A percentile compares a stretch with the other conserved stretches of the same genome.
phyloP scores from a whole-genome alignment of 768 basidiomycete species.

The Russula olivacea region DNA sequence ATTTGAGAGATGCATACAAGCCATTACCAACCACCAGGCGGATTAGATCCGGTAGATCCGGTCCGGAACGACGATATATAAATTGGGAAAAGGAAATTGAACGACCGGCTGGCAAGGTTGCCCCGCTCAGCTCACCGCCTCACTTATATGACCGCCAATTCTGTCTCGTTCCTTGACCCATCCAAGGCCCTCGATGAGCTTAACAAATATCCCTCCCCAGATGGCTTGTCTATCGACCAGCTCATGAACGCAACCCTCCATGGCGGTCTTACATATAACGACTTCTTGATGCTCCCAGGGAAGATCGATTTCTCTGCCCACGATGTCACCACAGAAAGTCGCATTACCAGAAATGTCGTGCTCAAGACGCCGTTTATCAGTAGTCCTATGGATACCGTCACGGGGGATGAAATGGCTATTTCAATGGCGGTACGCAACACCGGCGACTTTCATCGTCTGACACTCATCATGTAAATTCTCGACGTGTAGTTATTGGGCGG shows the following conservation, averaged over 20 bases:
- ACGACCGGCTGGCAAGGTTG: constrained; percentile 11
- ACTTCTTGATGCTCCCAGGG: constrained; percentile 90
- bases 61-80: background rate
- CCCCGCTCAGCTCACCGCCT: background rate
- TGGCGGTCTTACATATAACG: constrained; percentile 96
- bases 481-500: constrained; percentile 74
- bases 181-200: constrained; percentile 72
- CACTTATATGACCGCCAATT: background rate
- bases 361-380: constrained; percentile 96
- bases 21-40: too few species aligned
- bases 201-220: constrained; percentile 56
- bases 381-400: constrained; percentile 99
- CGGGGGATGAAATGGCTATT: constrained; percentile 91
- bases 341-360: constrained; percentile 82
- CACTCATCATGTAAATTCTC: constrained; percentile 16
- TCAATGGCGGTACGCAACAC: constrained; percentile 67
- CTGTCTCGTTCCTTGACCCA: constrained; percentile 21
- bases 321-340: constrained; percentile 75
- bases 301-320: constrained; percentile 90
- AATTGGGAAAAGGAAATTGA: background rate
- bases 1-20: too few species aligned
- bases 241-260: constrained; percentile 83
- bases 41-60: background rate
- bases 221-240: constrained; percentile 81
- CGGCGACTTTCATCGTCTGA: constrained; percentile 2